These are phyloP conservation scores for Penicillium crystallinum DNA, from an alignment of 495 filamentous ascomycete genomes.

Conservation along the genomic window DNA sequence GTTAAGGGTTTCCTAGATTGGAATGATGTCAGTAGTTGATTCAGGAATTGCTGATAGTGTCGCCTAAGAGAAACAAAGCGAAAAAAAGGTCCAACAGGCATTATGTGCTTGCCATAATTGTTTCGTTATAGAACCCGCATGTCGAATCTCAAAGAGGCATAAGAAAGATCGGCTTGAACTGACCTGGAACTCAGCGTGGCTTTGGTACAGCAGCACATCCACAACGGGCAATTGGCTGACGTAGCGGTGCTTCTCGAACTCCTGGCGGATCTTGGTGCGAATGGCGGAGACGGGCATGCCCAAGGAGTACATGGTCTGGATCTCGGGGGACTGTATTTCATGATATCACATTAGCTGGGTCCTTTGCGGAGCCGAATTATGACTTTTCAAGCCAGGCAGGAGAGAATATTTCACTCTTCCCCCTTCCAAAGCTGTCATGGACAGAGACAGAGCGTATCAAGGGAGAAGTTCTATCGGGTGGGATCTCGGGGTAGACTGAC, in stretches of 20 bases:
- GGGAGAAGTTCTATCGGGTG: constrained; percentile 1
- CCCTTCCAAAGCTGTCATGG: background rate
- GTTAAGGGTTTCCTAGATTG: constrained; percentile 84
- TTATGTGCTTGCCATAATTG: background rate
- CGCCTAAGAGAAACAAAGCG: background rate
- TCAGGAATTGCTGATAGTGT: background rate
- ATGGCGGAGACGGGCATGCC: constrained; percentile 81
- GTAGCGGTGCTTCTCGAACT: constrained; percentile 94
- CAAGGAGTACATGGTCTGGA: constrained; percentile 92
- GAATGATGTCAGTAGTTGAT: constrained; percentile 1
- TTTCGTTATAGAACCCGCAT: background rate
- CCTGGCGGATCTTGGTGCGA: constrained; percentile 91
- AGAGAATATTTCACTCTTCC: background rate
- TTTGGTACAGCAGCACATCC: constrained; percentile 83
- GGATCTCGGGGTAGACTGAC: constrained; percentile 51
- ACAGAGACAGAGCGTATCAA: constrained; percentile 3
- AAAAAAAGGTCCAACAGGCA: background rate
- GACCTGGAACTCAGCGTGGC: constrained; percentile 85
- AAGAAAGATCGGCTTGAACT: constrained; percentile 3
- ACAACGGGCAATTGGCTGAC: constrained; percentile 82
- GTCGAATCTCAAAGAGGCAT: background rate
- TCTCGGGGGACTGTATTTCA: constrained; percentile 78
- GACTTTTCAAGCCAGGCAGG: background rate
- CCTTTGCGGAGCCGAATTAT: background rate
- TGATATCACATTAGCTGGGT: constrained; percentile 15